phyloP scores from a whole-genome alignment of 345 rosid genomes.

The Pistacia integerrima region DNA sequence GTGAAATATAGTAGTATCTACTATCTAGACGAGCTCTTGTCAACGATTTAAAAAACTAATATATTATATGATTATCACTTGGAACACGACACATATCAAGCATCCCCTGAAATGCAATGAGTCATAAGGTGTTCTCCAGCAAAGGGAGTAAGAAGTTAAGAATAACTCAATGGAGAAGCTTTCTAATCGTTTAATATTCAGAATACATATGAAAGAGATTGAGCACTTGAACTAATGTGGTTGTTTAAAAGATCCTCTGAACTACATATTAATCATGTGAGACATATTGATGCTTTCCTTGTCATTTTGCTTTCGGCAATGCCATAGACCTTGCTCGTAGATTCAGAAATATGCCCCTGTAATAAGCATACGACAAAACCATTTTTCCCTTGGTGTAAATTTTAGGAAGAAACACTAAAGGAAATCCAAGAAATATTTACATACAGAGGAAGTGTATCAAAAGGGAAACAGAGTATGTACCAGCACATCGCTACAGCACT shows the following conservation, averaged over 20 bases:
- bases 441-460: neutral
- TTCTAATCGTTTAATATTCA: neutral
- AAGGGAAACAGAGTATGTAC: constrained; percentile 33
- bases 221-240: neutral
- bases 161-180: neutral
- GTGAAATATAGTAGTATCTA: no score
- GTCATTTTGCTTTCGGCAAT: constrained; percentile 47
- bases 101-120: neutral
- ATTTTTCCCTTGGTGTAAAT: neutral
- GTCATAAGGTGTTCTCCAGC: neutral
- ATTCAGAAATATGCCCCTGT: constrained; percentile 93
- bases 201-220: neutral
- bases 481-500: constrained; percentile 73
- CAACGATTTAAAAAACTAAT: no score
- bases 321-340: constrained; percentile 66
- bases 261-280: neutral
- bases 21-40: no score
- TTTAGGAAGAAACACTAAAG: neutral
- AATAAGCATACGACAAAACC: constrained; percentile 12
- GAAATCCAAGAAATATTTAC: neutral
- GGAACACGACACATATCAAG: no score
- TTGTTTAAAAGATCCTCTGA: neutral
- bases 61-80: no score
- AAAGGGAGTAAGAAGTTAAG: no score
- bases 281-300: neutral